Conservation (phyloP, 768 basidiomycete genomes). For the Mycena alexandri region DNA sequence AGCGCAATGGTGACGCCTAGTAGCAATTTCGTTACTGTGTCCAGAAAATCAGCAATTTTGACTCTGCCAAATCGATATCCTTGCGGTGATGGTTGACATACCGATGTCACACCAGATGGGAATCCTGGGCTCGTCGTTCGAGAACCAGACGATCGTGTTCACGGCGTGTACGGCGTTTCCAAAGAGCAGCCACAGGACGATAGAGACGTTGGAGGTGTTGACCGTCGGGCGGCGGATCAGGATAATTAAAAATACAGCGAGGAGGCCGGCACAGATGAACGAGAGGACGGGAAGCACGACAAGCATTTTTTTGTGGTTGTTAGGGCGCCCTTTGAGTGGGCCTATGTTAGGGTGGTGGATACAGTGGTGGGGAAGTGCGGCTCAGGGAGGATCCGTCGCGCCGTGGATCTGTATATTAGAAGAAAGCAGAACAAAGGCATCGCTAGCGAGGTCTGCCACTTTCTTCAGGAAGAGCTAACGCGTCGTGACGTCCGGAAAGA, state of each 20-base stretch:
- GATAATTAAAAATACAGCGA: slow-evolving; percentile 29
- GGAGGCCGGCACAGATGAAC: slow-evolving; percentile 26
- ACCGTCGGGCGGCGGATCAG: slow-evolving; percentile 24
- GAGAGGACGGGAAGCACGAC: slow-evolving; percentile 25
- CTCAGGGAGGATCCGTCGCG: slow-evolving; percentile 8
- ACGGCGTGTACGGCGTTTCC: slow-evolving; percentile 29
- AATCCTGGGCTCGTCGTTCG: slow-evolving; percentile 3
- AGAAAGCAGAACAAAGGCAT: slow-evolving; percentile 23
- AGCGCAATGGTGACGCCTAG: slow-evolving; percentile 17
- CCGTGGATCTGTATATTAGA: slow-evolving; percentile 20
- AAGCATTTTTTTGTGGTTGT: slow-evolving; percentile 12
- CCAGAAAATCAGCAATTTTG: background rate
- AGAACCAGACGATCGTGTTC: slow-evolving; percentile 30
- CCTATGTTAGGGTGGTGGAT: slow-evolving; percentile 18
- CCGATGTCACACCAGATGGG: slow-evolving; percentile 33
- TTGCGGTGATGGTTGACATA: background rate
- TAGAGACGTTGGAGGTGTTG: slow-evolving; percentile 10
- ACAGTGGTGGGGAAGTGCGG: slow-evolving; percentile 24
- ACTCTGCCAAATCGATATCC: background rate
- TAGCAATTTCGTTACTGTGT: slow-evolving; percentile 24
- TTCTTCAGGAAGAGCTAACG: background rate
- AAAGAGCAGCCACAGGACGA: slow-evolving; percentile 22
- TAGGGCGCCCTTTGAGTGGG: slow-evolving; percentile 7
- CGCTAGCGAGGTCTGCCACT: slow-evolving; percentile 13
- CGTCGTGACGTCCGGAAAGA: slow-evolving; percentile 1